Base-by-base conservation (phyloP, 169 alveolate genomes). In the Plasmodium ovale region DNA sequence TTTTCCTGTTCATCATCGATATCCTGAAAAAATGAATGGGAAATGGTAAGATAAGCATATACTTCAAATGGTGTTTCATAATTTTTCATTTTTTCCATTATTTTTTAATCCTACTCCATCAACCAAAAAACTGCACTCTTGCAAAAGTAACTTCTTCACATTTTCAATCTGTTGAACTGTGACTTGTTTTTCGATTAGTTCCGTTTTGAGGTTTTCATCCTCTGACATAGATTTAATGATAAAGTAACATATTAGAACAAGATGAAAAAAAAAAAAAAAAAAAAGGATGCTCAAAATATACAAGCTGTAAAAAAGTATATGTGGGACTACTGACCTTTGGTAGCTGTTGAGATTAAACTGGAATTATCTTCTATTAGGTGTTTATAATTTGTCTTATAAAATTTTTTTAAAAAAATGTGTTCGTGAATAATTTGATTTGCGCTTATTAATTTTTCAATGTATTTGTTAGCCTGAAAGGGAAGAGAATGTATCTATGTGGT, bases 351-450 rank as follows among this genome's bases (percentile, higher is more conserved):
- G 21, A 35, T 42, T n/a, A 59, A 2, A 33, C 25, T 27, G 51
- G 29, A 51, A 31, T 59, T 74, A 59, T 74, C 88, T 67, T 74
- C 74, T 25, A 74, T 9, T 29, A 74, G 51, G 62, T 74, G 58
- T 62, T 74, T 74, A 62, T 74, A 74, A 74, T 59, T 74, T 4
- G 67, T 53, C 21, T 74, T 35, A 33, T 53, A 29, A 35, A 74
- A 74, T 59, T 74, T 73, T 74, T 59, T 74, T 49, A 74, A 27
- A 49, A 74, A 74, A n/a, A 74, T 74, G 58, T 74, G 88, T 64
- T 74, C 73, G 60, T 74, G 73, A 42, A 74, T 74, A 6, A 74
- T 74, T 53, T 74, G 39, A 21, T 74, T 74, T 59, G 88, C 88
- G 60, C 19, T 62, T 59, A 74, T 59, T 74, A 74, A 74, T 53